Evolutionary conservation across 441 rosid species (phyloP).

Genomic region (Gossypium trilobum): DNA sequence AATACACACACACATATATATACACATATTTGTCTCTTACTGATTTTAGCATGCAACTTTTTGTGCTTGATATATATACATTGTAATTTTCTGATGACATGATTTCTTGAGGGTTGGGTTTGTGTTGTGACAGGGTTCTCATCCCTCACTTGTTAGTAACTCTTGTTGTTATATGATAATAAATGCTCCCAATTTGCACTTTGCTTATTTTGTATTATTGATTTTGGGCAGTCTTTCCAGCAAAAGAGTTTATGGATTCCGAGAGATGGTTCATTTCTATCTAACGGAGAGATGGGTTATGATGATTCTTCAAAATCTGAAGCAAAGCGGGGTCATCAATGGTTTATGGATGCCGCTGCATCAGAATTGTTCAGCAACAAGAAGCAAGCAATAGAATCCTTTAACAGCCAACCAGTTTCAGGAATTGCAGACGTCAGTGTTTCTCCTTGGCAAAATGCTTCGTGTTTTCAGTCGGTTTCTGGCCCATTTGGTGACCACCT

Average conservation of each 20-base stretch:
- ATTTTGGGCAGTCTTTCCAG: conserved; percentile 34
- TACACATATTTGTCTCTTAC: background rate
- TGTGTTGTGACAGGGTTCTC: background rate
- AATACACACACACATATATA: background rate
- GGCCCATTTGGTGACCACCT: conserved; percentile 27
- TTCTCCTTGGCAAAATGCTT: conserved; percentile 27
- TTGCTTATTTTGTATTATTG: background rate
- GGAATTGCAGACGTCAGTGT: conserved; percentile 21
- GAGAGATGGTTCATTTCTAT: conserved; percentile 23
- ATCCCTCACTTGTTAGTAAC: background rate
- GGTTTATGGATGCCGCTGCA: conserved; percentile 30
- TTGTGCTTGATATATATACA: background rate
- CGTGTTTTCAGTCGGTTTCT: conserved; percentile 28
- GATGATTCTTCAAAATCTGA: conserved; percentile 32
- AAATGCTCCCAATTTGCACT: background rate
- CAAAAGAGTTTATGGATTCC: conserved; percentile 29
- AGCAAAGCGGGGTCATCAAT: conserved; percentile 36
- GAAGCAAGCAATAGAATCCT: conserved; percentile 34
- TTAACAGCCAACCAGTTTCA: conserved; percentile 14
- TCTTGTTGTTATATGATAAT: conserved; percentile 4
- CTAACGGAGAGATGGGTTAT: conserved; percentile 26
- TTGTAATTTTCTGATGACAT: background rate
- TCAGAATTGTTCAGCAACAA: conserved; percentile 32
- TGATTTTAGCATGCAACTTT: conserved; percentile 5
- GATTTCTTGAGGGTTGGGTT: background rate